Base-by-base conservation (phyloP, 495 filamentous ascomycete genomes). In the Penicillium herquei region DNA sequence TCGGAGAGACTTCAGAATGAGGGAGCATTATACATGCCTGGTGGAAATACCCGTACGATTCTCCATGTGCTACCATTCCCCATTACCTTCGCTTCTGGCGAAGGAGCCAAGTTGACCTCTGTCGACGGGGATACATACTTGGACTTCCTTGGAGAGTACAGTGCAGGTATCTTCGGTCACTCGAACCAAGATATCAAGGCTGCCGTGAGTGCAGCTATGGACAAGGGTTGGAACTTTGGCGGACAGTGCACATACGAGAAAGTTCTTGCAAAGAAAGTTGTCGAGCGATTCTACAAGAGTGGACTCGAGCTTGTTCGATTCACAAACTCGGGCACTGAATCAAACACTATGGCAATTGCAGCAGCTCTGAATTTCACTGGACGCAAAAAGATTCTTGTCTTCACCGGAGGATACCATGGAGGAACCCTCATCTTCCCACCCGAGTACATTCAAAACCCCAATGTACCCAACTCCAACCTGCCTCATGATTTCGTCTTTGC, bases 1-100 rank as follows among this genome's bases (percentile, higher is more conserved):
- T n/a, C n/a, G n/a, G n/a, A n/a, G n/a, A n/a, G n/a, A n/a, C n/a
- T n/a, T n/a, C n/a, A n/a, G n/a, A n/a, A n/a, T n/a, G n/a, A n/a
- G n/a, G n/a, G n/a, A n/a, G n/a, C n/a, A n/a, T n/a, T n/a, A n/a
- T n/a, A n/a, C 12, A 17, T 85, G 4, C 84, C 84, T 0, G 84
- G 84, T 13, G 84, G 84, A 39, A 87, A 86, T 59, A 87, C 84
- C 11, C 70, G 84, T 14, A 80, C 78, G 3, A 68, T 84, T 2
- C 70, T 87, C 0, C 75, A 85, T 64, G 74, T 72, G n/a, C 63
- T 62, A 3, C 84, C 84, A 0, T 87, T 84, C 53, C 83, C 83
- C 0, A 52, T 86, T 13, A 68, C 66, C 58, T 71, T 79, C 66
- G 65, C 59, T 49, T 72, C 51, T 21, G 78, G 74, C 30, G 56